Evolutionary conservation across 805 yeast species (phyloP).

Genomic region (Ascoidea asiatica): DNA sequence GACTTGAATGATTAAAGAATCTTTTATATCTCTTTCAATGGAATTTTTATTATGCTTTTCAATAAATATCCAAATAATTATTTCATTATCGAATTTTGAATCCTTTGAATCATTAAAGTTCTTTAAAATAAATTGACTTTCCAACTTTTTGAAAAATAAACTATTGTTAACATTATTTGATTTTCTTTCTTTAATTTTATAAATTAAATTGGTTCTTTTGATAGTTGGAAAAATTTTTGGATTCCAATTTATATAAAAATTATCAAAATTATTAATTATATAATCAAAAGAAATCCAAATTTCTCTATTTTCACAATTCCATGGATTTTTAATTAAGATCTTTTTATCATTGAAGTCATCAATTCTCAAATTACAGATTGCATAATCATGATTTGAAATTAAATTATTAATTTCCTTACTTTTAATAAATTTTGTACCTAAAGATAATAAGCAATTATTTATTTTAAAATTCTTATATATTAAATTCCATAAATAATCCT

Average conservation of each 20-base stretch:
- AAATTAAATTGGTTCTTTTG: too few relatives aligned
- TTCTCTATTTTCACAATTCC: slow-evolving; percentile 15
- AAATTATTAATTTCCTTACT: slow-evolving; percentile 23
- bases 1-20: too few relatives aligned
- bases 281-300: slow-evolving; percentile 16
- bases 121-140: background rate
- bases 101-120: slow-evolving; percentile 11
- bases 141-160: background rate
- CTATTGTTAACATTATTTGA: background rate
- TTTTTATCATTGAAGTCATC: slow-evolving; percentile 10
- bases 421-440: slow-evolving; percentile 51
- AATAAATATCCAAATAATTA: slow-evolving; percentile 13
- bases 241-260: slow-evolving; percentile 59
- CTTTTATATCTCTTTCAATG: background rate
- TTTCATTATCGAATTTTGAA: slow-evolving; percentile 20
- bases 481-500: slow-evolving; percentile 21
- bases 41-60: slow-evolving; percentile 3
- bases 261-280: slow-evolving; percentile 26
- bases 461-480: slow-evolving; percentile 18
- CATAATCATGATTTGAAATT: slow-evolving; percentile 58
- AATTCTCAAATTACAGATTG: slow-evolving; percentile 28
- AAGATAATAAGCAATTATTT: slow-evolving; percentile 35
- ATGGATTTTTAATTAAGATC: slow-evolving; percentile 33
- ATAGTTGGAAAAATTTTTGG: slow-evolving; percentile 18
- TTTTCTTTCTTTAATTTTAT: background rate